phyloP scores from a whole-genome alignment of 768 basidiomycete species.

The Fomitopsis serialis region DNA sequence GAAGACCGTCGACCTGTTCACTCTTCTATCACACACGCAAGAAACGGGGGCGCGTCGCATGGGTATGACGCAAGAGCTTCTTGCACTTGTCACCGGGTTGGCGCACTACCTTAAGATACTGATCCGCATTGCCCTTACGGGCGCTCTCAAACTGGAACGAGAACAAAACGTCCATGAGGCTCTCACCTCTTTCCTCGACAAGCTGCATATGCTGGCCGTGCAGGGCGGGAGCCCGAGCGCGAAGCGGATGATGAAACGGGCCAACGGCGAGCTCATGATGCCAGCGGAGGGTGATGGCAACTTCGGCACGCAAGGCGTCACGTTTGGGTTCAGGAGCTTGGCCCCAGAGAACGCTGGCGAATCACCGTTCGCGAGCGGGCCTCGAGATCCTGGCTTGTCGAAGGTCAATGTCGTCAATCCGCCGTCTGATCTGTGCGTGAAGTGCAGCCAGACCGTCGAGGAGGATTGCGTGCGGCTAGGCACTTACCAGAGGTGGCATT shows the following conservation, averaged over 20 bases:
- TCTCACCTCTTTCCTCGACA: slow-evolving; percentile 86
- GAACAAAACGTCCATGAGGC: slow-evolving; percentile 81
- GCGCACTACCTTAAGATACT: slow-evolving; percentile 99
- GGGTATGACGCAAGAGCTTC: slow-evolving; percentile 95
- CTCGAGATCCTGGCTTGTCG: slow-evolving; percentile 41
- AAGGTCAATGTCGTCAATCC: slow-evolving; percentile 59
- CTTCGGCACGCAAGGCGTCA: slow-evolving; percentile 78
- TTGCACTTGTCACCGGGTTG: slow-evolving; percentile 96
- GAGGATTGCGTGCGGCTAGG: slow-evolving; percentile 95
- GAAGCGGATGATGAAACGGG: slow-evolving; percentile 68
- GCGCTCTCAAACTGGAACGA: slow-evolving; percentile 90
- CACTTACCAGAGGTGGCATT: slow-evolving; percentile 97
- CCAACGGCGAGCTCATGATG: slow-evolving; percentile 53
- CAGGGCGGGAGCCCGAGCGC: slow-evolving; percentile 80
- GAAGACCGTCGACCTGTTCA: slow-evolving; percentile 98
- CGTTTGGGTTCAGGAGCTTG: slow-evolving; percentile 89
- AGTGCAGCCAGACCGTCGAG: slow-evolving; percentile 87
- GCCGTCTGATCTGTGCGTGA: slow-evolving; percentile 87
- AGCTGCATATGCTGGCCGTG: slow-evolving; percentile 86
- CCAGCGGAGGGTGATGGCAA: slow-evolving; percentile 40
- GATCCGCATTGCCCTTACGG: slow-evolving; percentile 95
- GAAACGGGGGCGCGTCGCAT: slow-evolving; percentile 86
- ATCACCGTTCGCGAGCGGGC: slow-evolving; percentile 59
- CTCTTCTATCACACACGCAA: slow-evolving; percentile 90
- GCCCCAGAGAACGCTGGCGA: slow-evolving; percentile 90